These are phyloP conservation scores for Hypoxylon sp. DNA, from an alignment of 2,329 filamentous ascomycete species.

Conservation along the genomic window DNA sequence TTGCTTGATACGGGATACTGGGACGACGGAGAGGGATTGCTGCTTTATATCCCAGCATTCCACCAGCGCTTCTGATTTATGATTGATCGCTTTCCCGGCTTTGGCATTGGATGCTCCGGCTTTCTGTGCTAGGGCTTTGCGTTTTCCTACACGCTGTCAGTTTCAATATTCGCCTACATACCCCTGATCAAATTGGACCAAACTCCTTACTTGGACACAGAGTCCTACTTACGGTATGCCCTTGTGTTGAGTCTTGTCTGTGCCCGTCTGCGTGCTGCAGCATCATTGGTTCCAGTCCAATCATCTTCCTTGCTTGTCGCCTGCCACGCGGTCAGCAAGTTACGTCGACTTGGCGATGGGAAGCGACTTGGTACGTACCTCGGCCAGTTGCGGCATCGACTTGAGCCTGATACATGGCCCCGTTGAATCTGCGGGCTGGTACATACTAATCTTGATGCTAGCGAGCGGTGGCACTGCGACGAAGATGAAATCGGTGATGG, in stretches of 20 bases:
- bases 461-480: slow-evolving; percentile 2
- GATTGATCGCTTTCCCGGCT: slow-evolving; percentile 38
- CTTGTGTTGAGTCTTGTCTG: slow-evolving; percentile 61
- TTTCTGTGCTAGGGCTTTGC: slow-evolving; percentile 47
- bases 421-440: slow-evolving; percentile 35
- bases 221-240: slow-evolving; percentile 55
- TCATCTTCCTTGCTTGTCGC: slow-evolving; percentile 56
- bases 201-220: slow-evolving; percentile 20
- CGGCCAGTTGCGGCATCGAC: slow-evolving; percentile 54
- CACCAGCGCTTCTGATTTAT: slow-evolving; percentile 50
- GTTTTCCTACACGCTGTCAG: slow-evolving; percentile 50
- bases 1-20: slow-evolving; percentile 50
- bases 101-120: slow-evolving; percentile 39
- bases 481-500: slow-evolving; percentile 18
- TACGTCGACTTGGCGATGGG: slow-evolving; percentile 30
- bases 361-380: slow-evolving; percentile 47
- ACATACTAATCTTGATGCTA: slow-evolving; percentile 43
- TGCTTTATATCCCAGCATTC: slow-evolving; percentile 52
- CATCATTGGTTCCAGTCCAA: slow-evolving; percentile 60
- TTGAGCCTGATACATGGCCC: slow-evolving; percentile 47
- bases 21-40: slow-evolving; percentile 50
- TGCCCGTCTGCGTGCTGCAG: slow-evolving; percentile 54
- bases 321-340: slow-evolving; percentile 50
- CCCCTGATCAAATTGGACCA: slow-evolving; percentile 6
- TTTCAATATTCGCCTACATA: slow-evolving; percentile 33